These are phyloP conservation scores for Capsella rubella DNA, from an alignment of 441 rosid species.

Conservation along the genomic window DNA sequence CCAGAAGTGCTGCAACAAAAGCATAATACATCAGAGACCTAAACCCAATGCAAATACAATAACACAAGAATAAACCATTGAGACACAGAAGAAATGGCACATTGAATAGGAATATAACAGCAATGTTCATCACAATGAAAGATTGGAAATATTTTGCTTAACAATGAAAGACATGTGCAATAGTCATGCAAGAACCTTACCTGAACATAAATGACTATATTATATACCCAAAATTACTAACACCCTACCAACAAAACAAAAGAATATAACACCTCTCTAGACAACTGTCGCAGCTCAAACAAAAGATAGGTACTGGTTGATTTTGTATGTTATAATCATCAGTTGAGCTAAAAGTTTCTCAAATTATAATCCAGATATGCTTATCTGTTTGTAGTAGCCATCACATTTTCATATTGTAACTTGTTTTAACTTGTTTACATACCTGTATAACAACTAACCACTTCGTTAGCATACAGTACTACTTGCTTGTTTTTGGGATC, in stretches of 20 bases:
- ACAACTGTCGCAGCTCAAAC: constrained; percentile 22
- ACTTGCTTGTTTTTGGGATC: constrained; percentile 10
- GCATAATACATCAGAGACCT: constrained; percentile 31
- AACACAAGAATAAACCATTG: constrained; percentile 1
- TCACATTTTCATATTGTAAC: constrained; percentile 4
- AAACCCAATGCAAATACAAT: constrained; percentile 22
- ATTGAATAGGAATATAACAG: not conserved
- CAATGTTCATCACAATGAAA: constrained; percentile 1
- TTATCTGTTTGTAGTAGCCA: constrained; percentile 10
- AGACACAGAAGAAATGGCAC: too few species aligned
- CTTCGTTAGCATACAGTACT: constrained; percentile 31
- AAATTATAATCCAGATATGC: constrained; percentile 14
- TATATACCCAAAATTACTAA: constrained; percentile 25
- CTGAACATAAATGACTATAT: constrained; percentile 14
- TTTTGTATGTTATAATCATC: constrained; percentile 6
- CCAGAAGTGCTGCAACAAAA: constrained; percentile 84
- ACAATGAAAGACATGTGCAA: not conserved
- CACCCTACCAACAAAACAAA: constrained; percentile 30
- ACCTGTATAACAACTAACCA: constrained; percentile 43
- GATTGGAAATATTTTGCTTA: not conserved
- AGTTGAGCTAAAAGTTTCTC: constrained; percentile 10
- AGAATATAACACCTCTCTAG: constrained; percentile 12
- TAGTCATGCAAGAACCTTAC: constrained; percentile 11
- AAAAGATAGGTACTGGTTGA: constrained; percentile 19
- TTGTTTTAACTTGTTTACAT: constrained; percentile 9